A percentile compares a stretch with the other conserved stretches of the same genome.
These are phyloP conservation scores for Manihot esculenta DNA, from an alignment of 441 rosid species.

Conservation along the genomic window DNA sequence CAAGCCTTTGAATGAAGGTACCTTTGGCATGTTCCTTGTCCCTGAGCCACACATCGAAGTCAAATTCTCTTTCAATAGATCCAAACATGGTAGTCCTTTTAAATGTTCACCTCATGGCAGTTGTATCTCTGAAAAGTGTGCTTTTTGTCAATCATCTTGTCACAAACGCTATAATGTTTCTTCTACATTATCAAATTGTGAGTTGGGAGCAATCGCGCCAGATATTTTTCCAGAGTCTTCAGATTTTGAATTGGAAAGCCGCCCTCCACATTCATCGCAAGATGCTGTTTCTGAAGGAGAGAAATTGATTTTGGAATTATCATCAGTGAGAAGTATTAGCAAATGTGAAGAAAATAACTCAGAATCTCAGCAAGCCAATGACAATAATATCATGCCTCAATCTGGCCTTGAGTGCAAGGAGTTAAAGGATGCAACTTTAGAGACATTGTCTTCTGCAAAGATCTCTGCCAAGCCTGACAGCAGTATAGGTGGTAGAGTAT, in stretches of 20 bases:
- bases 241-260: slow-evolving; percentile 21
- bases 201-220: slow-evolving; percentile 29
- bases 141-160: slow-evolving; percentile 27
- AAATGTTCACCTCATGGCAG: slow-evolving; percentile 28
- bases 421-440: slow-evolving; percentile 22
- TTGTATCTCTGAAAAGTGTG: slow-evolving; percentile 27
- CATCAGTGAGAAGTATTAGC: slow-evolving; percentile 34
- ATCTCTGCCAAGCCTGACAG: slow-evolving; percentile 33
- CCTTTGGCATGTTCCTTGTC: slow-evolving; percentile 19
- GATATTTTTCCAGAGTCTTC: slow-evolving; percentile 28
- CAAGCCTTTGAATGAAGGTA: slow-evolving; percentile 26
- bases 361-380: slow-evolving; percentile 23
- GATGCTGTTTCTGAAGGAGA: slow-evolving; percentile 36
- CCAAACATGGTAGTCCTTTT: slow-evolving; percentile 19
- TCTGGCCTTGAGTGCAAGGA: slow-evolving; percentile 26
- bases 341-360: slow-evolving; percentile 28
- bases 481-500: slow-evolving; percentile 38
- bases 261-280: slow-evolving; percentile 29
- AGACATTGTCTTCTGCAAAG: slow-evolving; percentile 41
- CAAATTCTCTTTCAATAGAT: slow-evolving; percentile 22
- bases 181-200: slow-evolving; percentile 31
- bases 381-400: slow-evolving; percentile 26
- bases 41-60: slow-evolving; percentile 22
- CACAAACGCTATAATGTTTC: slow-evolving; percentile 20
- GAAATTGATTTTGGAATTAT: slow-evolving; percentile 33